These are phyloP conservation scores for Candida parachauliodes DNA, from an alignment of 805 yeast species.

Conservation along the genomic window DNA sequence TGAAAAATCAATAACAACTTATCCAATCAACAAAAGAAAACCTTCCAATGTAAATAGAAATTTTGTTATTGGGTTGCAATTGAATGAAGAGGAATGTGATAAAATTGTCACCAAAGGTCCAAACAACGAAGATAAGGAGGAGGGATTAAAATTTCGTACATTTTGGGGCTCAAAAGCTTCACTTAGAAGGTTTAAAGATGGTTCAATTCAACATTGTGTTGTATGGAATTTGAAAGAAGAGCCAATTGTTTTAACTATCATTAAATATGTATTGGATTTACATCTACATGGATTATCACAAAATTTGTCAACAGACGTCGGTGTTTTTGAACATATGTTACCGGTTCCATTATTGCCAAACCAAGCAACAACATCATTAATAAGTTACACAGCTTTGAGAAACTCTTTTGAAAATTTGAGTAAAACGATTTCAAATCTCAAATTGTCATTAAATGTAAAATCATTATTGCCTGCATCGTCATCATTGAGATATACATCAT, in stretches of 20 bases:
- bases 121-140: constrained; percentile 51
- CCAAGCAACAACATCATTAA: constrained; percentile 42
- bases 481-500: constrained; percentile 69
- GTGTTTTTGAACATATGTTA: constrained; percentile 46
- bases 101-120: constrained; percentile 89
- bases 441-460: constrained; percentile 67
- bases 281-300: constrained; percentile 53
- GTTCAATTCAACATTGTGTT: constrained; percentile 84
- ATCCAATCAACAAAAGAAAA: constrained; percentile 52
- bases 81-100: constrained; percentile 72
- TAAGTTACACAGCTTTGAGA: constrained; percentile 30
- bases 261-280: constrained; percentile 56
- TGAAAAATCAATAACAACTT: constrained; percentile 21
- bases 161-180: constrained; percentile 92
- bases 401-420: constrained; percentile 48
- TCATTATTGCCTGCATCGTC: constrained; percentile 73
- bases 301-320: constrained; percentile 33
- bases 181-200: constrained; percentile 89
- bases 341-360: constrained; percentile 62
- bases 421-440: constrained; percentile 44
- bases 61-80: constrained; percentile 57
- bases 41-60: constrained; percentile 33
- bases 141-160: constrained; percentile 58
- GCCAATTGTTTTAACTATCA: constrained; percentile 63
- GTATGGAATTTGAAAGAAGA: constrained; percentile 68